phyloP scores from a whole-genome alignment of 2,329 filamentous ascomycete species.

The Curvularia eragrostidis region DNA sequence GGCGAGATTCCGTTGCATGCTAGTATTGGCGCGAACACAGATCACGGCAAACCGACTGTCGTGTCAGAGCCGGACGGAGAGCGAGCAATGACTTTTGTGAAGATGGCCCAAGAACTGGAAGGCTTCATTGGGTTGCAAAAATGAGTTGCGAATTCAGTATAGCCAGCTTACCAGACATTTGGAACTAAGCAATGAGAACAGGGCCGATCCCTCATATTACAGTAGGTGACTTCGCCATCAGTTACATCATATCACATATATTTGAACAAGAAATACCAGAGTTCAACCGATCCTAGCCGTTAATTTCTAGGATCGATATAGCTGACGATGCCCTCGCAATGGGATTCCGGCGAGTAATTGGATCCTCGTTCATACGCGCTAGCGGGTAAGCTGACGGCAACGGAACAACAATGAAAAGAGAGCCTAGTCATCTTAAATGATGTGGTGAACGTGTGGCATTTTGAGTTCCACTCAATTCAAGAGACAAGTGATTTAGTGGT shows the following conservation, averaged over 20 bases:
- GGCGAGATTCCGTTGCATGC: conserved; percentile 90
- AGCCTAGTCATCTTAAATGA: neutral
- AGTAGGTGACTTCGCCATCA: neutral
- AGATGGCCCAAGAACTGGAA: conserved; percentile 66
- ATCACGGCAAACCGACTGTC: conserved; percentile 86
- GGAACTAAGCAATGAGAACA: neutral
- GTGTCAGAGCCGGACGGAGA: conserved; percentile 81
- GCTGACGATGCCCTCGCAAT: neutral
- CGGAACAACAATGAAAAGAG: neutral
- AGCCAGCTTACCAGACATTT: neutral
- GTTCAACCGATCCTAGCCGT: neutral
- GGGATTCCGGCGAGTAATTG: neutral
- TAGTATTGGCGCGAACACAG: conserved; percentile 84
- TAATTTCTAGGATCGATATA: neutral
- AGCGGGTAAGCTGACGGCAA: neutral
- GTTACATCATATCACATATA: neutral
- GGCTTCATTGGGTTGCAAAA: conserved; percentile 24
- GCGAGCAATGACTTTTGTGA: conserved; percentile 73
- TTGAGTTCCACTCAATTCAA: too few relatives aligned
- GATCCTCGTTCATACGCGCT: neutral
- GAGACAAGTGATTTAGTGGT: neutral
- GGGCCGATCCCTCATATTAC: neutral
- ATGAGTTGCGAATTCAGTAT: neutral
- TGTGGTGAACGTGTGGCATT: neutral
- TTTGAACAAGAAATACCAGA: neutral